Percentiles rank a stretch among this genome's conserved stretches.
Evolutionary conservation across 176 grass and related monocot genomes (phyloP).

Genomic region (Musa beccarii): DNA sequence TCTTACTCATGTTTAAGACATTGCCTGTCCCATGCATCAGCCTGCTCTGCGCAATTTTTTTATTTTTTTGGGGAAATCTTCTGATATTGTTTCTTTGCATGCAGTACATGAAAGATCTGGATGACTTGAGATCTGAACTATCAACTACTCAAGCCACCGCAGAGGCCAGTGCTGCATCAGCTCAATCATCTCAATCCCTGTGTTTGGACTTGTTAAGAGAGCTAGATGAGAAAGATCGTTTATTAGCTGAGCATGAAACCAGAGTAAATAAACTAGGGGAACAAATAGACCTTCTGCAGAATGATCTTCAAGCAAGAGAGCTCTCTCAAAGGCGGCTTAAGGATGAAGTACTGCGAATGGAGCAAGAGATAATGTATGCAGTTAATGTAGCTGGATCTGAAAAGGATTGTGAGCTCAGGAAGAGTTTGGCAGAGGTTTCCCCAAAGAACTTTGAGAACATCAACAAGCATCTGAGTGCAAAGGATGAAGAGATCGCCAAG

Average conservation of each 20-base stretch:
- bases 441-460: slow-evolving; percentile 81
- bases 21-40: not conserved
- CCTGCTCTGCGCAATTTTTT: not conserved
- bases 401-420: slow-evolving; percentile 60
- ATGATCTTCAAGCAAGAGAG: slow-evolving; percentile 54
- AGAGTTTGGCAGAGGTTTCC: slow-evolving; percentile 62
- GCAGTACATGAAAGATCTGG: slow-evolving; percentile 61
- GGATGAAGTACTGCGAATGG: slow-evolving; percentile 59
- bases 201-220: slow-evolving; percentile 56
- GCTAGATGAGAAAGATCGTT: slow-evolving; percentile 56
- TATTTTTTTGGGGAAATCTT: not conserved
- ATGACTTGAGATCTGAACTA: slow-evolving; percentile 56
- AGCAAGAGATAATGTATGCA: slow-evolving; percentile 54
- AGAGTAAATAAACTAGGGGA: slow-evolving; percentile 66
- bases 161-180: slow-evolving; percentile 68
- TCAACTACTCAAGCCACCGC: slow-evolving; percentile 57
- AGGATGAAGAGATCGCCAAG: slow-evolving; percentile 63
- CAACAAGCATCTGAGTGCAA: slow-evolving; percentile 53
- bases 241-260: slow-evolving; percentile 54
- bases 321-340: slow-evolving; percentile 64
- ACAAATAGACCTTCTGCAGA: slow-evolving; percentile 60
- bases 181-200: slow-evolving; percentile 54
- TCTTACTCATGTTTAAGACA: not conserved
- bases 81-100: not conserved
- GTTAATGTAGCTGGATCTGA: slow-evolving; percentile 48